Evolutionary conservation across 768 basidiomycete species (phyloP).

Genomic region (Tulasnella sp.): DNA sequence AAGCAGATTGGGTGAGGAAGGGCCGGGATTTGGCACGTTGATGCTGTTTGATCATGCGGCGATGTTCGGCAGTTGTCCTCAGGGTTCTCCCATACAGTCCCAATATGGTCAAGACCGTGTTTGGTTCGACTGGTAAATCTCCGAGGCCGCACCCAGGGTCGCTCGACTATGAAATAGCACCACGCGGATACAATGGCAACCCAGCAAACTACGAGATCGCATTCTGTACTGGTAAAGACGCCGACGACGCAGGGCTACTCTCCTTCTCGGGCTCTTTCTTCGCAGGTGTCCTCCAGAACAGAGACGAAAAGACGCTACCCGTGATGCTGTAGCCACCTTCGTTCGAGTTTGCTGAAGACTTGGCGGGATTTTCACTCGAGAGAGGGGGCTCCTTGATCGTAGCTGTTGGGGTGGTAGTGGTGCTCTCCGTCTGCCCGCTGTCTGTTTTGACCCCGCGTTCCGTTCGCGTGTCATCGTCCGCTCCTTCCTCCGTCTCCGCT

Average conservation of each 20-base stretch:
- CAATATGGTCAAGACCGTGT: neutral
- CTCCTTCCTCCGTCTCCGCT: neutral
- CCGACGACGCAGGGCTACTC: neutral
- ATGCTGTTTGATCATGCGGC: neutral
- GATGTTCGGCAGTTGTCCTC: neutral
- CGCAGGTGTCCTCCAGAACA: conserved; percentile 11
- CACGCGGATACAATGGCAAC: neutral
- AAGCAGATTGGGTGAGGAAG: neutral
- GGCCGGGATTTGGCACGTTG: neutral
- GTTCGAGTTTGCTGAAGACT: neutral
- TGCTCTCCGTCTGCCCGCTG: neutral
- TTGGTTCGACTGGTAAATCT: neutral
- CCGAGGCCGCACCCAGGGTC: neutral
- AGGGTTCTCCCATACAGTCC: neutral
- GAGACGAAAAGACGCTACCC: conserved; percentile 23
- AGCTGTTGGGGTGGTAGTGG: neutral
- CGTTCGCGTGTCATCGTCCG: conserved; percentile 20
- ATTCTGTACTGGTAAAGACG: neutral
- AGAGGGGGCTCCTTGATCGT: neutral
- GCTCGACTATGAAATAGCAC: neutral
- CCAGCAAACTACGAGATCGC: neutral
- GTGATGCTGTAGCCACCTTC: neutral
- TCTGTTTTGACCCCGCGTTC: conserved; percentile 27
- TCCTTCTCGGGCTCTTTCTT: conserved; percentile 8
- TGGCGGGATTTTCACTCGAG: neutral